These are phyloP conservation scores for Colletotrichum sp. DNA, from an alignment of 2,329 filamentous ascomycete genomes.

Conservation along the genomic window DNA sequence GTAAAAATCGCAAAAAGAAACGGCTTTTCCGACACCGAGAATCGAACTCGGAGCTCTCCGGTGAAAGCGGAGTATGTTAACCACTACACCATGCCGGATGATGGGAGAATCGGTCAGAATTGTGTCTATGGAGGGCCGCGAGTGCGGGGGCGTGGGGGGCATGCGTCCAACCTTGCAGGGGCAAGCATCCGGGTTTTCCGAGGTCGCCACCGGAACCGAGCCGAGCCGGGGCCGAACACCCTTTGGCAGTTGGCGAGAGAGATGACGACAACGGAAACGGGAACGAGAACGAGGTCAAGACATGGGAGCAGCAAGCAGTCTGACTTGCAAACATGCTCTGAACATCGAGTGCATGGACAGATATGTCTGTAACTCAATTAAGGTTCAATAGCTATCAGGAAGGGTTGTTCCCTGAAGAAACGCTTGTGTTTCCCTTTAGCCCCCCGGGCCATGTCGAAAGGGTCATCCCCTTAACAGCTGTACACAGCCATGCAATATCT, in stretches of 20 bases:
- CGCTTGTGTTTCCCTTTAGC: not conserved
- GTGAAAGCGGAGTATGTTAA: slow-evolving; percentile 7
- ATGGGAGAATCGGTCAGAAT: accelerated
- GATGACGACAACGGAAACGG: not conserved
- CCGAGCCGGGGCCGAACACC: not conserved
- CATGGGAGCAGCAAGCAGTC: not conserved
- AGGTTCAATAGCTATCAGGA: not conserved
- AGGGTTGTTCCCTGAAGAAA: not conserved
- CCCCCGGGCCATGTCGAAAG: not conserved
- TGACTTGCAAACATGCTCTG: accelerated
- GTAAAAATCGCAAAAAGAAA: not conserved
- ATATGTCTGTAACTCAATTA: not conserved
- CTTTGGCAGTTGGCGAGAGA: not conserved
- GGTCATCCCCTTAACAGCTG: not conserved
- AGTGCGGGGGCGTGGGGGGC: not conserved
- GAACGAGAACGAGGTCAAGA: not conserved
- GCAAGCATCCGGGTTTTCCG: not conserved
- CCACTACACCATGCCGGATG: not conserved
- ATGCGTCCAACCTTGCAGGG: not conserved
- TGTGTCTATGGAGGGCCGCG: accelerated
- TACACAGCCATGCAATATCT: not conserved
- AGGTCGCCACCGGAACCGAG: not conserved
- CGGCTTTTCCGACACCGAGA: not conserved
- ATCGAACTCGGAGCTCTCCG: slow-evolving; percentile 1
- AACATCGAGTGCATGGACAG: not conserved